These are phyloP conservation scores for Globisporangium carolinianum DNA, from an alignment of 352 stramenopile genomes.

Conservation along the genomic window DNA sequence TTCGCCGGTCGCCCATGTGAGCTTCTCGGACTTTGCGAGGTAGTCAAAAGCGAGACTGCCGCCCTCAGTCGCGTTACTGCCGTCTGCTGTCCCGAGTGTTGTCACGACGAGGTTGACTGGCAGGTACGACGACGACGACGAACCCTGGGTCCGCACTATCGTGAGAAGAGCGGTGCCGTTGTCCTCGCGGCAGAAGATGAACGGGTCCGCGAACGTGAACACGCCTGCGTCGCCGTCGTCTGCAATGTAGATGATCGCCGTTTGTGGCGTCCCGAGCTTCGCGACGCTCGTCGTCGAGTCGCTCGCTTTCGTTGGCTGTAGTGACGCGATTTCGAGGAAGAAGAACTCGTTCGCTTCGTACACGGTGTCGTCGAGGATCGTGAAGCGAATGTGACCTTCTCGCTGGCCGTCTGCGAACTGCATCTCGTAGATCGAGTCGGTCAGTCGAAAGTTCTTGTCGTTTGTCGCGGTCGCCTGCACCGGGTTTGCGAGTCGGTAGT, in stretches of 20 bases:
- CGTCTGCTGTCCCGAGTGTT: constrained; percentile 28
- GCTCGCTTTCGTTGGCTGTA: constrained; percentile 23
- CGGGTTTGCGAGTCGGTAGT: constrained; percentile 40
- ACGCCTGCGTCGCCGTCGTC: constrained; percentile 57
- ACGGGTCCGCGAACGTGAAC: constrained; percentile 51
- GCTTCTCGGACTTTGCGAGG: constrained; percentile 29
- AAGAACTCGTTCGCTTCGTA: constrained; percentile 68
- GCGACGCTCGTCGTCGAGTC: constrained; percentile 25
- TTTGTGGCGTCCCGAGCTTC: constrained; percentile 25
- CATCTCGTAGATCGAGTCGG: constrained; percentile 27
- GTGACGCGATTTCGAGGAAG: constrained; percentile 39
- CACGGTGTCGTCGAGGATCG: constrained; percentile 48
- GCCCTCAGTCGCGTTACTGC: constrained; percentile 58
- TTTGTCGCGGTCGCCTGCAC: constrained; percentile 41
- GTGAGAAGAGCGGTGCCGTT: constrained; percentile 49
- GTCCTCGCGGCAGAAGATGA: constrained; percentile 60
- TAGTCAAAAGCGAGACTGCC: constrained; percentile 65
- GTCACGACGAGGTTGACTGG: constrained; percentile 43
- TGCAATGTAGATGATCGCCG: constrained; percentile 34
- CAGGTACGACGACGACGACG: constrained; percentile 53
- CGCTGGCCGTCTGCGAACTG: constrained; percentile 43
- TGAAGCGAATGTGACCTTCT: constrained; percentile 34
- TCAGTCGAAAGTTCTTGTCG: constrained; percentile 56
- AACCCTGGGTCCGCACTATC: constrained; percentile 37
- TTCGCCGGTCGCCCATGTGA: constrained; percentile 52